Base-by-base conservation (phyloP, 345 rosid genomes). In the Cardamine occulta region DNA sequence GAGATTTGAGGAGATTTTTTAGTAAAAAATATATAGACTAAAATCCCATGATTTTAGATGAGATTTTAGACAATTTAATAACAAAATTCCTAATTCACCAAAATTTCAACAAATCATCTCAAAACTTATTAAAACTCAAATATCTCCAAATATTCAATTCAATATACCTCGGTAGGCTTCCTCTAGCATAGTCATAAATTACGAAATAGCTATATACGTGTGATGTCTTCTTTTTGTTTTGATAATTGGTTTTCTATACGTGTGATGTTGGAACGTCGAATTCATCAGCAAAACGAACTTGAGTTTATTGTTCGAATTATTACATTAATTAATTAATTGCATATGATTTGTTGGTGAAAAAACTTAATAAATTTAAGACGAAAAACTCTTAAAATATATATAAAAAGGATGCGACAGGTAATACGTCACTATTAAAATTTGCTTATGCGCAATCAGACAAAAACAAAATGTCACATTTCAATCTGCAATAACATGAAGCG, bases 401-500 rank as follows among this genome's bases (percentile, higher is more conserved):
- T 62, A 74, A 76, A 54, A 54, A 55, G 56, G 66, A 66, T 54
- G 44, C 59, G 52, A 70, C 59, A 63, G 70, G 75, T 70, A 76
- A 69, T 51, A 54, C 57, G 75, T 76, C 80, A 63, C 66, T 54
- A 44, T 34, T 62, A 23, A 18, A 42, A 13, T n/a, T 51, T 18
- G 48, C 44, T 42, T 13, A 53, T 40, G 48, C 52, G 24, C 44
- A 70, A 24, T 54, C 56, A 45, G 72, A 70, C 71, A 28, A 28
- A 69, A 54, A 21, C 1, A 62, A 60, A 24, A 14, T 63, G 71
- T 68, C 79, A 34, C 64, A 68, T 62, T 63, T 69, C 8, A 76
- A 45, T 58, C 57, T 60, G 75, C 80, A 69, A 39, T 47, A 61
- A 42, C 71, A 76, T 24, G 80, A 70, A 47, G 80, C 75, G 60